Percentiles rank a stretch among this genome's conserved stretches.
Conservation (phyloP, 2,329 filamentous ascomycete genomes). For the Sclerotinia trifoliorum region DNA sequence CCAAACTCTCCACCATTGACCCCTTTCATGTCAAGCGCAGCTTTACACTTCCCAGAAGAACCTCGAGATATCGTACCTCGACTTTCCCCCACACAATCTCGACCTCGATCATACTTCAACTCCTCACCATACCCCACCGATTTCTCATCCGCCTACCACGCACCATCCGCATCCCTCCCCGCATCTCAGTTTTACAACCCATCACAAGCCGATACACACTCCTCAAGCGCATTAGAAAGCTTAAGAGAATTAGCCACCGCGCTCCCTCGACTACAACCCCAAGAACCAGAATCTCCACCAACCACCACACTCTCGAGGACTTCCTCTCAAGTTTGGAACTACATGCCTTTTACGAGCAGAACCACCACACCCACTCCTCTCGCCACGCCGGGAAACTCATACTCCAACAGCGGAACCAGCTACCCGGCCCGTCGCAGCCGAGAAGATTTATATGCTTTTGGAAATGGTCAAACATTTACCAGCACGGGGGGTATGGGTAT, state of each 20-base stretch:
- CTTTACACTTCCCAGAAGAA: constrained; percentile 43
- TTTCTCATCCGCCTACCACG: constrained; percentile 35
- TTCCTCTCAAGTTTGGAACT: constrained; percentile 36
- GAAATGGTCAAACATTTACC: constrained; percentile 40
- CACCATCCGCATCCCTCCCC: constrained; percentile 44
- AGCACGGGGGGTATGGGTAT: constrained; percentile 41
- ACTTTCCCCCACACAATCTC: constrained; percentile 60
- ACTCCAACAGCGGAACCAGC: constrained; percentile 26
- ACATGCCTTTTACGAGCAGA: constrained; percentile 36
- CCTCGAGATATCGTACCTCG: constrained; percentile 64
- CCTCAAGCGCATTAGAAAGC: constrained; percentile 34
- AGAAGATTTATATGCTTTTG: constrained; percentile 33
- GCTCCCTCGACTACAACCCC: constrained; percentile 28
- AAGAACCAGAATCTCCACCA: constrained; percentile 21
- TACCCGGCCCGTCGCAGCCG: constrained; percentile 28
- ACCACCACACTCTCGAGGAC: constrained; percentile 31
- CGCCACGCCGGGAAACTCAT: constrained; percentile 34
- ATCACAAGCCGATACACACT: constrained; percentile 22
- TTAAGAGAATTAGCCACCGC: constrained; percentile 36
- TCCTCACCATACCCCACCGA: constrained; percentile 38
- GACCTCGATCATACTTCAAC: constrained; percentile 56
- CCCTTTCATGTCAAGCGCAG: constrained; percentile 43
- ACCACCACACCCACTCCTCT: constrained; percentile 31
- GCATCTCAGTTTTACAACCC: constrained; percentile 19
- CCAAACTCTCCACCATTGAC: constrained; percentile 40